Percentiles rank a stretch among this genome's conserved stretches.
These are phyloP conservation scores for Fusarium mangiferae DNA, from an alignment of 2,329 filamentous ascomycete species.

Conservation along the genomic window DNA sequence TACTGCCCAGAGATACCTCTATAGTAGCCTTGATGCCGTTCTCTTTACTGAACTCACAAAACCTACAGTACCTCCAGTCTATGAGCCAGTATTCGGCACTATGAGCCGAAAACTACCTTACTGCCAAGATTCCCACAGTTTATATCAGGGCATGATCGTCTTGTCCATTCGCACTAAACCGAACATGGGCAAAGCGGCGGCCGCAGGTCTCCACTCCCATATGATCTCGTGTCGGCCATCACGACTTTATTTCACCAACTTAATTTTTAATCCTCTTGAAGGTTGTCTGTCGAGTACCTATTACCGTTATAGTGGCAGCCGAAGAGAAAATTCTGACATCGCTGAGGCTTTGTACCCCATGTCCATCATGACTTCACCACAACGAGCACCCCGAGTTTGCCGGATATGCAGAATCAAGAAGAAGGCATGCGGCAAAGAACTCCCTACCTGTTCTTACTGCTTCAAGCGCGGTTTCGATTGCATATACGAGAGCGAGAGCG, in stretches of 20 bases:
- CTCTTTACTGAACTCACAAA: neutral
- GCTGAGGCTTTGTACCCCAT: accelerated
- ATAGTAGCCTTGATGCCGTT: neutral
- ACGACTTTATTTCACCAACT: too few species aligned
- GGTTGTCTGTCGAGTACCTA: accelerated
- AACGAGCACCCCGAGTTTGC: neutral
- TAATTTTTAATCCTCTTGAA: neutral
- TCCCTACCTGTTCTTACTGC: neutral
- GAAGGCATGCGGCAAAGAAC: neutral
- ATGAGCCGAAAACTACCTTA: neutral
- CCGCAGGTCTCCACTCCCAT: neutral
- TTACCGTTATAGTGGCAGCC: neutral
- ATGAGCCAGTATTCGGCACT: neutral
- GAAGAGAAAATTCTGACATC: accelerated
- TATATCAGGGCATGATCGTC: neutral
- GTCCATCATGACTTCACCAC: neutral
- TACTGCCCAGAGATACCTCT: too few species aligned
- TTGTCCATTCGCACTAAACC: neutral
- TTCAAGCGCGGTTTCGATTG: neutral
- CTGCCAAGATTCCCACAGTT: neutral
- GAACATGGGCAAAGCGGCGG: neutral
- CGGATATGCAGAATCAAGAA: neutral
- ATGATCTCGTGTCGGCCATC: accelerated
- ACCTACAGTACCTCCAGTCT: too few species aligned
- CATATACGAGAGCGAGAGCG: accelerated